Base-by-base conservation (phyloP, 768 basidiomycete species). In the Calocera viscosa region DNA sequence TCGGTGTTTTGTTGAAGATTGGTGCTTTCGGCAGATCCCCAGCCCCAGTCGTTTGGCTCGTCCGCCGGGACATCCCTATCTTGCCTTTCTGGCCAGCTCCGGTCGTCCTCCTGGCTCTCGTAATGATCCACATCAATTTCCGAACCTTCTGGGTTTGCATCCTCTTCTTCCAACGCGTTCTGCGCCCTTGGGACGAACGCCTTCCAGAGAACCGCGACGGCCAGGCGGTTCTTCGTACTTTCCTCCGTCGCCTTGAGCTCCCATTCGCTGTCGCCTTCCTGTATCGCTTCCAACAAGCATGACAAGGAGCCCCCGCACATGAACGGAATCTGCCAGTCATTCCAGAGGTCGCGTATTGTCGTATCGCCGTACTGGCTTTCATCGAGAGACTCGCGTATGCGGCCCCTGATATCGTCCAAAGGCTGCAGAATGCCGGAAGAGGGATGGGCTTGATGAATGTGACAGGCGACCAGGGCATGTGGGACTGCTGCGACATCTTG, bases 301-400 rank as follows among this genome's bases (percentile, higher is more conserved):
- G 85, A 84, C n/a, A 86, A 77, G 81, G 82, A 84, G 0, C 86
- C 86, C 8, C 84, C 84, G 67, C 86, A 87, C 8, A 79, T 65
- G 1, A 75, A 69, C 0, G 81, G 73, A 63, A 87, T 75, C 0
- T 82, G 78, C 17, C 78, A 80, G 65, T 79, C 80, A 11, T 74
- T 75, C 81, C 80, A 82, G 41, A 81, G 71, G 53, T 80, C 79
- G 30, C 75, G 74, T 11, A 79, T 70, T 2, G 81, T 73, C 68
- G 85, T 78, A 67, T 80, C 77, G 1, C 74, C 74, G 67, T 85
- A 81, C 5, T 82, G 76, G 69, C 78, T 81, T 41, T 77, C 77
- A 64, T 85, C 82, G 81, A 91, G 85, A 67, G 78, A 82, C 2
- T 73, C 69, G 72, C 81, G 79, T 24, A 88, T 77, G 12, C 74